Evolutionary conservation across 192 early-diverging fungal genomes (phyloP).

Genomic region (Linnemannia hyalina): DNA sequence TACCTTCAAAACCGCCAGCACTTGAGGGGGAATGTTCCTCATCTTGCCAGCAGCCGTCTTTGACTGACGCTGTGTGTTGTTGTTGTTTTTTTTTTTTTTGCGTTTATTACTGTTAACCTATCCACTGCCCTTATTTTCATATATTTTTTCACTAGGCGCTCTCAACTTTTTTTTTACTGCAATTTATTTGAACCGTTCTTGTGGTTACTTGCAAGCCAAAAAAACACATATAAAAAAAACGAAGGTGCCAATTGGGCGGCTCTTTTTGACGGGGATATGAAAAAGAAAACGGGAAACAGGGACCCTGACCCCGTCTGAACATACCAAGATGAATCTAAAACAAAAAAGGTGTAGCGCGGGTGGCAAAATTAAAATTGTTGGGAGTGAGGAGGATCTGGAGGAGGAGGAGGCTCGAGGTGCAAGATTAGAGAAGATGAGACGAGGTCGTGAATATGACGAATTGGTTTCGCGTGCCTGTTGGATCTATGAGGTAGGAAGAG

Average conservation of each 20-base stretch:
- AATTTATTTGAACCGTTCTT: constrained; percentile 1
- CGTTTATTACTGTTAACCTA: not conserved
- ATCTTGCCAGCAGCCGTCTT: no score
- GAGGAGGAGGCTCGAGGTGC: no score
- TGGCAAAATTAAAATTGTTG: no score
- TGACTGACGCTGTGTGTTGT: no score
- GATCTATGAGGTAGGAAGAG: no score
- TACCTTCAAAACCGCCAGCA: no score
- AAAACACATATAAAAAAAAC: not conserved
- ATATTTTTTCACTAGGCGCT: not conserved
- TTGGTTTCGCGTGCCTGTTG: no score
- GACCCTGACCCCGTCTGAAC: not conserved
- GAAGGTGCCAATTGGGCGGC: not conserved
- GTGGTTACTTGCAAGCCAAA: not conserved
- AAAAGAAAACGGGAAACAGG: not conserved
- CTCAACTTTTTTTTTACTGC: not conserved
- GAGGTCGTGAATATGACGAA: no score
- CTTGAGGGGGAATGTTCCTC: no score
- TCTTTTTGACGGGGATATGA: not conserved
- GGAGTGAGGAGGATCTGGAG: no score
- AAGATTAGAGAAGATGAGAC: no score
- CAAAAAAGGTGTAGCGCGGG: not conserved
- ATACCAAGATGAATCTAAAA: not conserved
- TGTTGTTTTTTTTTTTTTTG: no score
- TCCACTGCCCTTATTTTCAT: not conserved